phyloP scores from a whole-genome alignment of 2,329 filamentous ascomycete genomes.

The Aureobasidium lini region DNA sequence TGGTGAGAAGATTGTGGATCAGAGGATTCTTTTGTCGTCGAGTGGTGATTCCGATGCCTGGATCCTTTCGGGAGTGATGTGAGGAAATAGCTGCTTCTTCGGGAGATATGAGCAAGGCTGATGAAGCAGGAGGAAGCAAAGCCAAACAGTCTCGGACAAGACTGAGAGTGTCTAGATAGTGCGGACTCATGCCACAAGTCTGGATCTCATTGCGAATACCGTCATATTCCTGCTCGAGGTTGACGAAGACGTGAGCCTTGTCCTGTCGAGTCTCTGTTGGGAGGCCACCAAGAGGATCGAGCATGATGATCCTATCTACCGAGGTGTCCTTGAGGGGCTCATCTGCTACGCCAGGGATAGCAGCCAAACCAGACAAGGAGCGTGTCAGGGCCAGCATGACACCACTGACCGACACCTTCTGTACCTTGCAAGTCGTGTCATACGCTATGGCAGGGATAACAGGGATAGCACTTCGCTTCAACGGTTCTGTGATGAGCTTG shows the following conservation, averaged over 20 bases:
- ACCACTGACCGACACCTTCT: conserved; percentile 50
- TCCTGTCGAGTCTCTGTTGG: conserved; percentile 56
- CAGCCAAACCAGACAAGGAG: conserved; percentile 61
- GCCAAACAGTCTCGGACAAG: conserved; percentile 63
- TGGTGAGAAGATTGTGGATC: conserved; percentile 91
- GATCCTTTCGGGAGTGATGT: conserved; percentile 15
- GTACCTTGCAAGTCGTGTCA: conserved; percentile 42
- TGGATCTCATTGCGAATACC: conserved; percentile 52
- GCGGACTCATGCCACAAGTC: conserved; percentile 21
- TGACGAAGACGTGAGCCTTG: conserved; percentile 76
- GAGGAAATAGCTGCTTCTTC: conserved; percentile 64
- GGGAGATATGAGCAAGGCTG: conserved; percentile 82
- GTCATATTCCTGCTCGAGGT: conserved; percentile 82
- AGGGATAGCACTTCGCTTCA: conserved; percentile 62
- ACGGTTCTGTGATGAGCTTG: conserved; percentile 53
- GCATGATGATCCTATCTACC: conserved; percentile 78
- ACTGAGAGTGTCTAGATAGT: conserved; percentile 64
- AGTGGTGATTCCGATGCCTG: conserved; percentile 41
- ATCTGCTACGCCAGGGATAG: conserved; percentile 1
- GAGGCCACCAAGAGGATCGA: conserved; percentile 81
- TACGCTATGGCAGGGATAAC: conserved; percentile 62
- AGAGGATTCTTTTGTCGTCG: conserved; percentile 69
- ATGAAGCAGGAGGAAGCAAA: conserved; percentile 74
- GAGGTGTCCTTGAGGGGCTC: conserved; percentile 38
- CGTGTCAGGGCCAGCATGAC: conserved; percentile 69